Evolutionary conservation across 345 rosid genomes (phyloP), one percentile per base, ranked within the genome.

Genomic region (Eucalyptus shirleyi): DNA sequence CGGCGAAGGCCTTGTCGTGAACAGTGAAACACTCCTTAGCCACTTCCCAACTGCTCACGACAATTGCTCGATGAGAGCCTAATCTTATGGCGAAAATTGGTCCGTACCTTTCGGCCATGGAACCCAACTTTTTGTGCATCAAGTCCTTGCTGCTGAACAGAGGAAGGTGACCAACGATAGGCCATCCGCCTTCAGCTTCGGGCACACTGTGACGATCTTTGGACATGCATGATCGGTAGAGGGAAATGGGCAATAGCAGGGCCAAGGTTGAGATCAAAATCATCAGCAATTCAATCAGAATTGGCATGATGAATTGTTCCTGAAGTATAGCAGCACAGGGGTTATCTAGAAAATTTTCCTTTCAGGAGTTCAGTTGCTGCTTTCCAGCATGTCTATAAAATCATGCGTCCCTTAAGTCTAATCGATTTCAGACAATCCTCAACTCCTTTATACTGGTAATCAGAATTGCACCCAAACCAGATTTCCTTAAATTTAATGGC

Each of bases 111-210:
- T 93, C 91, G 17, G 95, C 93, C 92, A 93, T 88, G 91, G 56
- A 86, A 9, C 88, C 87, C 24, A 94, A 86, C 26, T 55, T 87
- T 86, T 87, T 88, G 89, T 91, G 91, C 26, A 42, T 80, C 24
- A 91, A 88, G 44, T 92, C 88, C 21, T 86, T 32, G 67, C 89
- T 89, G 9, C 86, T 88, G 5, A 92, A 88, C 77, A 93, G 93
- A 86, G 91, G 93, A 90, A 91, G 56, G 85, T 93, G 95, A 4
- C 96, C 96, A 26, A 93, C 89, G 28, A 93, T 42, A 37, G 93
- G 96, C 93, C 92, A 92, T 24, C 93, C 90, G 42, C 94, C 92
- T 5, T 83, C 80, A 0, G 89, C 94, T 86, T 92, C 90, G 8
- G 93, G 94, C 37, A 85, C 92, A 23, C 45, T 60, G 86, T 88